Conservation (phyloP, 164 flowering plant genomes). For the Tetracentron sinense region DNA sequence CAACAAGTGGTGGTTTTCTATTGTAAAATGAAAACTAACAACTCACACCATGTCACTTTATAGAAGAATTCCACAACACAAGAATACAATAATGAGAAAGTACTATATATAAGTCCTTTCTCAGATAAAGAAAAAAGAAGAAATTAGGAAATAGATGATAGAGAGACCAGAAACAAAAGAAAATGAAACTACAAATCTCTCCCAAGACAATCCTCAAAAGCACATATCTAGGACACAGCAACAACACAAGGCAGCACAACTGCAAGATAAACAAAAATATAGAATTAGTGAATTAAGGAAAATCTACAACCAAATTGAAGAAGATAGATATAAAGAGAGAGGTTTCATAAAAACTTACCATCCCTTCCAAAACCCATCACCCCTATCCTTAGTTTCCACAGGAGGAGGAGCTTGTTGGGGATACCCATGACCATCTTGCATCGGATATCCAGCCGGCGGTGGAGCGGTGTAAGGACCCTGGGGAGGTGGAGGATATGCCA, state of each 20-base stretch:
- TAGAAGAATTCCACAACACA: no score
- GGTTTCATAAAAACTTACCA: conserved; percentile 1
- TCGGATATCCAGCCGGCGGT: conserved; percentile 6
- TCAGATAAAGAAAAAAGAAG: background rate
- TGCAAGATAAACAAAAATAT: background rate
- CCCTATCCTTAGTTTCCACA: conserved; percentile 10
- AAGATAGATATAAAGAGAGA: background rate
- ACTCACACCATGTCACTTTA: no score
- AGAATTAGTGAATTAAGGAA: no score
- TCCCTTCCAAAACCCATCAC: conserved; percentile 21
- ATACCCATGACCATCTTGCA: background rate
- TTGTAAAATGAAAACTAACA: no score
- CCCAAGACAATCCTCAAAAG: background rate
- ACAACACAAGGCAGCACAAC: background rate
- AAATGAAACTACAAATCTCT: background rate
- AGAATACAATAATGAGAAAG: background rate
- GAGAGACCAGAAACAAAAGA: background rate
- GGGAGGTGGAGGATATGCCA: background rate
- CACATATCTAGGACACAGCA: background rate
- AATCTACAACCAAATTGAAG: background rate
- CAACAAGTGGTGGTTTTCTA: no score
- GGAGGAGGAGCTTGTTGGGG: background rate
- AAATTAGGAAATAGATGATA: no score
- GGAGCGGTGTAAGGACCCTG: conserved; percentile 2
- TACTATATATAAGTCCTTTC: no score